Percentiles rank a stretch among this genome's conserved stretches.
Evolutionary conservation across 768 basidiomycete genomes (phyloP).

Genomic region (Lactarius quietus): DNA sequence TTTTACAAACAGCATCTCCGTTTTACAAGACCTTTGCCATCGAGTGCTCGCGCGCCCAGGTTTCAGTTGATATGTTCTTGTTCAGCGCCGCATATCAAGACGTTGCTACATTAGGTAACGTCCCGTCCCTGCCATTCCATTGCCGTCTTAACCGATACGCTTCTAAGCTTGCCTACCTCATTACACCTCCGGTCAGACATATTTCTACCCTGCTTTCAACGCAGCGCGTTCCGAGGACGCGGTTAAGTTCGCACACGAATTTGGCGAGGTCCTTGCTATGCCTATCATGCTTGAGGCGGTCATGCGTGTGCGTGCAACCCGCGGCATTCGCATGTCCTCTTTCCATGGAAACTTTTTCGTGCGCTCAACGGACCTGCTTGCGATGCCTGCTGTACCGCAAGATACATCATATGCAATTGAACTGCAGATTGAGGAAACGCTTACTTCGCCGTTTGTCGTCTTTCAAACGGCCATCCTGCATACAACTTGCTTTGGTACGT

Average conservation of each 20-base stretch:
- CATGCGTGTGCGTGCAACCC: constrained; percentile 95
- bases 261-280: constrained; percentile 88
- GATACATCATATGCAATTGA: constrained; percentile 58
- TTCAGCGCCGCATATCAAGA: constrained; percentile 94
- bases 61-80: constrained; percentile 99
- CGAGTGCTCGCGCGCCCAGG: constrained; percentile 94
- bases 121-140: constrained; percentile 1
- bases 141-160: not conserved
- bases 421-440: constrained; percentile 51
- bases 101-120: constrained; percentile 83
- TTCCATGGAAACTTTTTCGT: constrained; percentile 64
- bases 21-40: constrained; percentile 99
- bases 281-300: constrained; percentile 97
- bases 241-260: constrained; percentile 96
- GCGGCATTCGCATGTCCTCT: constrained; percentile 49
- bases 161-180: constrained; percentile 80
- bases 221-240: constrained; percentile 93
- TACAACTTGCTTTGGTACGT: constrained; percentile 46
- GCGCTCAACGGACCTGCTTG: constrained; percentile 53
- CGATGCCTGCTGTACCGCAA: constrained; percentile 51
- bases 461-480: constrained; percentile 55
- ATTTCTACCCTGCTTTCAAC: constrained; percentile 98
- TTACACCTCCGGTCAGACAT: constrained; percentile 97
- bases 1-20: constrained; percentile 88
- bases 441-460: constrained; percentile 46